phyloP scores from a whole-genome alignment of 495 filamentous ascomycete species.

The Xylaria curta region DNA sequence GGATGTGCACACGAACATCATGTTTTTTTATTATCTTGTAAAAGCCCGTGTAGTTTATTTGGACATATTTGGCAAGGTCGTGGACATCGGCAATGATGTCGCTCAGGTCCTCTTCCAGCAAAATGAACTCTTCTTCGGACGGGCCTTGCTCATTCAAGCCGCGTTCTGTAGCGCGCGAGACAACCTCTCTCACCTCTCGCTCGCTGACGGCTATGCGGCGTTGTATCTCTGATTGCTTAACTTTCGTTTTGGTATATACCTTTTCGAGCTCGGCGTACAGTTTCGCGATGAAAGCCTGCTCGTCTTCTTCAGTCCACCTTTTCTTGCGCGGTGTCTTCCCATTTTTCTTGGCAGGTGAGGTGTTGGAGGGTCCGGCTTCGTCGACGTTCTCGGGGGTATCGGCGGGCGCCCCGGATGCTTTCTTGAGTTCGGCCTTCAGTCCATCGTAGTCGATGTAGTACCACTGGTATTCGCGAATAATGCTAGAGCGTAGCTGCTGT shows the following conservation, averaged over 20 bases:
- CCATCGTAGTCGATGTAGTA: constrained; percentile 98
- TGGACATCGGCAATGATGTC: constrained; percentile 99
- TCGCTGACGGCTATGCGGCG: constrained; percentile 85
- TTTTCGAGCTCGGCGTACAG: constrained; percentile 94
- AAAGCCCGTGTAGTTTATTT: constrained; percentile 98
- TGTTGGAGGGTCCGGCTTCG: constrained; percentile 38
- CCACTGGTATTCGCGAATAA: constrained; percentile 94
- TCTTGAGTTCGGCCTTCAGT: constrained; percentile 86
- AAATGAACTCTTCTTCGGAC: constrained; percentile 89
- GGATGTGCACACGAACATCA: constrained; percentile 67
- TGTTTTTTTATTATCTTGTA: constrained; percentile 99
- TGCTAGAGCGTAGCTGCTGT: constrained; percentile 88
- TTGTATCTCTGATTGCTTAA: constrained; percentile 93
- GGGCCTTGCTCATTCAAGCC: constrained; percentile 62
- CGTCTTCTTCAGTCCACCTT: constrained; percentile 90
- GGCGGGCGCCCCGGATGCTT: constrained; percentile 61
- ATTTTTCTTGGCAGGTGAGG: constrained; percentile 47
- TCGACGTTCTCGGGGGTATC: constrained; percentile 43
- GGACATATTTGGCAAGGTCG: constrained; percentile 97
- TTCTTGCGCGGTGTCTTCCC: constrained; percentile 60
- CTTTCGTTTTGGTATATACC: constrained; percentile 93
- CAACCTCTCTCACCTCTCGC: constrained; percentile 86
- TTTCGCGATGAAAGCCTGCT: constrained; percentile 82
- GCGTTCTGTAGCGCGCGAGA: constrained; percentile 70
- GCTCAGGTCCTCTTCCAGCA: constrained; percentile 92